Evolutionary conservation across 345 rosid species (phyloP).

Genomic region (Heritiera fomes): DNA sequence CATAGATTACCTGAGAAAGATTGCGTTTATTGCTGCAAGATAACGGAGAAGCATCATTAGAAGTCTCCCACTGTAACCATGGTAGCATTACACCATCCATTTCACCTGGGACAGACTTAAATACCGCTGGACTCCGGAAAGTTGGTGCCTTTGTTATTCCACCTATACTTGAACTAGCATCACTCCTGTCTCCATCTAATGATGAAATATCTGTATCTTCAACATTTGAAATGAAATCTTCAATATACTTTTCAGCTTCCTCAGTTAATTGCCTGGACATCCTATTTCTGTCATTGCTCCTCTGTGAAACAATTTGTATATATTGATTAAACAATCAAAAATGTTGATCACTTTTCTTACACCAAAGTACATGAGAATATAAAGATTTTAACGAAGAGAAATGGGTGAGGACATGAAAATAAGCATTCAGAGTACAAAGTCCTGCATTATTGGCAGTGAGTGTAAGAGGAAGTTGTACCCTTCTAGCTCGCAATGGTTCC

Average conservation of each 20-base stretch:
- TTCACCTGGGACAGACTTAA: constrained; percentile 51
- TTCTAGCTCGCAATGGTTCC: constrained; percentile 47
- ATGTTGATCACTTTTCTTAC: background rate
- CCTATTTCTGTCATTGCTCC: constrained; percentile 74
- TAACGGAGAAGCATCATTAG: constrained; percentile 53
- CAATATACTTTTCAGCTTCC: constrained; percentile 86
- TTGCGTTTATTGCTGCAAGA: constrained; percentile 44
- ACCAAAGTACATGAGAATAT: background rate
- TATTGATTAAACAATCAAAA: constrained; percentile 7
- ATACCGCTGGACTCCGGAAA: constrained; percentile 39
- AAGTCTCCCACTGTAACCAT: constrained; percentile 94
- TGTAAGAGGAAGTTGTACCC: constrained; percentile 38
- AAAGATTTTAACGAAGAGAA: background rate
- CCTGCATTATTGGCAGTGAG: background rate
- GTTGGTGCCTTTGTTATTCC: constrained; percentile 43
- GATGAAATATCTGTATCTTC: constrained; percentile 97
- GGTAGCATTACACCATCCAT: constrained; percentile 92
- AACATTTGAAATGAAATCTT: constrained; percentile 82
- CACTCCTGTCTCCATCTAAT: constrained; percentile 89
- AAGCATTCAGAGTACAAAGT: constrained; percentile 1
- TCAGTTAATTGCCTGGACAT: constrained; percentile 74
- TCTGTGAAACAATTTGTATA: constrained; percentile 36
- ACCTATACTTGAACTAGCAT: constrained; percentile 77
- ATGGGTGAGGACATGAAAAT: constrained; percentile 13
- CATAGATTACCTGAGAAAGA: constrained; percentile 41